phyloP scores from a whole-genome alignment of 495 filamentous ascomycete genomes.

The Penicillium subrubescens region DNA sequence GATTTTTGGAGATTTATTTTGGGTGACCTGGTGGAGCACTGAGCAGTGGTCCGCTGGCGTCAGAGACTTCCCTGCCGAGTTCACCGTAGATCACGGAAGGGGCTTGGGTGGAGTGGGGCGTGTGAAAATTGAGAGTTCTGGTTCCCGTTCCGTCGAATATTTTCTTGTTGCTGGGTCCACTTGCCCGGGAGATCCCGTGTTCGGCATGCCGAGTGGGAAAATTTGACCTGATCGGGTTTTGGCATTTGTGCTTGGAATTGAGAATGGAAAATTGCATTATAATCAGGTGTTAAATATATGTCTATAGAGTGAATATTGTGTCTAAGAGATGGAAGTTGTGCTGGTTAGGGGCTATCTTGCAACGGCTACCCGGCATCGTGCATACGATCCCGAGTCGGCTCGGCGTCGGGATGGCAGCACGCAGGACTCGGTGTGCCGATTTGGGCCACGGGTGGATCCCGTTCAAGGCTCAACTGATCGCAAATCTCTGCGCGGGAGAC shows the following conservation, averaged over 20 bases:
- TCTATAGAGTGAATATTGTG: not conserved
- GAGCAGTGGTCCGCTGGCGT: not conserved
- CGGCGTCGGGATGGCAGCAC: conserved; percentile 22
- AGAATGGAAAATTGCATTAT: not conserved
- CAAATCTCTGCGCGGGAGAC: conserved; percentile 26
- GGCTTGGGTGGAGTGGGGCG: conserved; percentile 23
- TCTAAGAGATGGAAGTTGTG: not conserved
- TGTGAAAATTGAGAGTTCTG: conserved; percentile 17
- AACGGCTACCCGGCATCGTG: conserved; percentile 6
- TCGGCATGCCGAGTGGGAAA: conserved; percentile 24
- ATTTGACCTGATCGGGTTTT: not conserved
- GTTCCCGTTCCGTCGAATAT: conserved; percentile 23
- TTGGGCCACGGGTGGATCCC: conserved; percentile 21
- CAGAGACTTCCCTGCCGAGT: conserved; percentile 10
- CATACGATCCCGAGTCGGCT: conserved; percentile 27
- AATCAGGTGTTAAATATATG: not conserved
- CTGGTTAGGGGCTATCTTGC: not conserved
- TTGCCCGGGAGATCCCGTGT: conserved; percentile 18
- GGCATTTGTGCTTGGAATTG: not conserved
- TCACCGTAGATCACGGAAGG: conserved; percentile 29
- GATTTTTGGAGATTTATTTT: conserved; percentile 1
- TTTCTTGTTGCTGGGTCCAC: conserved; percentile 1
- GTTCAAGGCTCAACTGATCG: conserved; percentile 18
- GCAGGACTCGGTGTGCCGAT: conserved; percentile 34
- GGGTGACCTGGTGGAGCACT: conserved; percentile 12